A percentile compares a stretch with the other conserved stretches of the same genome.
These are phyloP conservation scores for Venustampulla echinocandica DNA, from an alignment of 495 filamentous ascomycete genomes.

Conservation along the genomic window DNA sequence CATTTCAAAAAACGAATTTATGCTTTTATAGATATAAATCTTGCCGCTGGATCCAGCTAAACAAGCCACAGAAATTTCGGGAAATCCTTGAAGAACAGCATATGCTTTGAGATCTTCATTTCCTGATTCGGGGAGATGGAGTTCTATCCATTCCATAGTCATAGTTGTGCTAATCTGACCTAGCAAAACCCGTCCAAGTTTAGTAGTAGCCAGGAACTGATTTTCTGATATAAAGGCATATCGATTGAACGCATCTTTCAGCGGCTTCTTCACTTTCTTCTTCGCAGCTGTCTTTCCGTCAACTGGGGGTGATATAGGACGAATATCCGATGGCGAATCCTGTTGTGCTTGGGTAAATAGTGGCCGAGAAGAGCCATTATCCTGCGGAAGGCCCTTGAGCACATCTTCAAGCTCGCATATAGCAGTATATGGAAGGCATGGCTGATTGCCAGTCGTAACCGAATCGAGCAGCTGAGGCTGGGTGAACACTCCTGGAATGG, in stretches of 20 bases:
- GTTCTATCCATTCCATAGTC: constrained; percentile 30
- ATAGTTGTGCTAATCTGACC: constrained; percentile 28
- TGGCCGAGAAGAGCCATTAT: background rate
- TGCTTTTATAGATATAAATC: constrained; percentile 38
- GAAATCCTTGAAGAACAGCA: constrained; percentile 32
- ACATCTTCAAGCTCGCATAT: background rate
- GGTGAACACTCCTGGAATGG: too few species aligned
- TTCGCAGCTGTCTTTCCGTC: constrained; percentile 5
- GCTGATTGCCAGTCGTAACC: too few species aligned
- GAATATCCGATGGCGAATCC: background rate
- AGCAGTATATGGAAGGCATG: too few species aligned
- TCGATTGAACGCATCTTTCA: constrained; percentile 45
- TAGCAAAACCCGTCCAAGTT: constrained; percentile 50
- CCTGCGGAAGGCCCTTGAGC: background rate
- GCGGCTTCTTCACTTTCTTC: constrained; percentile 19
- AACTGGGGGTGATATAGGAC: background rate
- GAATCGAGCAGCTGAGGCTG: too few species aligned
- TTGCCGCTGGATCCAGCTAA: constrained; percentile 46
- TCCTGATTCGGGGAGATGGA: constrained; percentile 26
- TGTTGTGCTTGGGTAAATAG: background rate
- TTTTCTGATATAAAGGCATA: constrained; percentile 57
- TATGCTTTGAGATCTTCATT: constrained; percentile 32
- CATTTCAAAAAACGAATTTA: constrained; percentile 16
- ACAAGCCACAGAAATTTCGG: constrained; percentile 29
- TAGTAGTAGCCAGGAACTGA: constrained; percentile 49